Evolutionary conservation across 169 alveolate species (phyloP), one percentile per base, ranked within the genome.

Genomic region (Babesia divergens): DNA sequence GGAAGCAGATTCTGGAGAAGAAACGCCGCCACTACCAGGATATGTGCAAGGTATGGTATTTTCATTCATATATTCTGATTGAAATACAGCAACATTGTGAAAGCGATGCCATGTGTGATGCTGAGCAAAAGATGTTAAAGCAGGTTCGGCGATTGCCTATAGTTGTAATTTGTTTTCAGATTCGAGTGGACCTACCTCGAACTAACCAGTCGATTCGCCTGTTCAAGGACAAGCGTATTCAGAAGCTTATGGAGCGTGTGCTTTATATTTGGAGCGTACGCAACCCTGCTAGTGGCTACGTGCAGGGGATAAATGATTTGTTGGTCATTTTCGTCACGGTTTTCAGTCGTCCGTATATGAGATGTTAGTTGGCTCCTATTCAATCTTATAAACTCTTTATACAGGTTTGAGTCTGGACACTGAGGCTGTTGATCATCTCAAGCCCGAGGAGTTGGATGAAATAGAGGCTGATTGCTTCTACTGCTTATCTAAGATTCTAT

Each of bases 261-360:
- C 89, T 94, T 62, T 95, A 90, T 67, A 85, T 94, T 20, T 95
- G 96, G 94, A 93, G 97, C 14, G 93, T 93, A 38, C 72, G 96
- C 64, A 92, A 95, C 83, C 98, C 98, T 13, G 97, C 97, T 3
- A 85, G 94, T 67, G 98, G 98, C 46, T 95, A 95, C 77, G 98
- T 95, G 5, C 97, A 84, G 74, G 98, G 98, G 32, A 91, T 95
- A 35, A 95, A 95, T 74, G 98, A 95, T 71, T 70, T 95, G 51
- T 50, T 83, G 16, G 77, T 65, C 0, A 11, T 80, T 9, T 80
- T 80, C 65, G 58, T 80, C 35, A 34, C 58, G 13, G 65, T 44
- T 29, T 62, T 80, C 37, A 55, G 66, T 88, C 83, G 86, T 85
- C 70, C 95, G 93, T 74, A 90, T 93, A 70, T 84, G 90, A 66